phyloP scores from a whole-genome alignment of 2,329 filamentous ascomycete genomes.

The Dendryphion nanum region DNA sequence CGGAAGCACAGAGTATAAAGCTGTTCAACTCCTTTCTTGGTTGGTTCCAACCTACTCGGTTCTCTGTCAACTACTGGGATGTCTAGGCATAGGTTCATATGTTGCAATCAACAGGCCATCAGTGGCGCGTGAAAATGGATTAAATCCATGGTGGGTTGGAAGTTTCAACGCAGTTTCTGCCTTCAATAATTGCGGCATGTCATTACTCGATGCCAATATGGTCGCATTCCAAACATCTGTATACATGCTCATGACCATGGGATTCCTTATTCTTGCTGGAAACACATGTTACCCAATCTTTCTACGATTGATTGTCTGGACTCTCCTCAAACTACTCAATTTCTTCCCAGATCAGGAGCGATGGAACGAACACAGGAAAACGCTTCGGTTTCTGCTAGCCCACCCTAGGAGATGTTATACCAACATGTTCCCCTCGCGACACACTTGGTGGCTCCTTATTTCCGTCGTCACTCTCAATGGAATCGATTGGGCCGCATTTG shows the following conservation, averaged over 20 bases:
- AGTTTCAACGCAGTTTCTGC: constrained; percentile 67
- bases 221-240: constrained; percentile 53
- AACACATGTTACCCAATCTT: constrained; percentile 59
- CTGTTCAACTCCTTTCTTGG: constrained; percentile 58
- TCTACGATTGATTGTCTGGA: constrained; percentile 58
- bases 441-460: constrained; percentile 58
- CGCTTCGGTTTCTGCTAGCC: constrained; percentile 58
- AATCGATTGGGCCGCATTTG: constrained; percentile 52
- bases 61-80: constrained; percentile 59
- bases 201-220: constrained; percentile 65
- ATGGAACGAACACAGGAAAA: constrained; percentile 41
- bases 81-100: constrained; percentile 61
- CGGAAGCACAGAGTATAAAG: constrained; percentile 64
- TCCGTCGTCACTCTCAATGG: constrained; percentile 54
- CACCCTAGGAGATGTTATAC: constrained; percentile 63
- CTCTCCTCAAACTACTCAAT: constrained; percentile 48
- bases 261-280: constrained; percentile 51
- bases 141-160: constrained; percentile 67
- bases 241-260: constrained; percentile 50
- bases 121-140: constrained; percentile 53
- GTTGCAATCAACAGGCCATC: constrained; percentile 53
- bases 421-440: constrained; percentile 58
- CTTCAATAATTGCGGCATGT: constrained; percentile 73
- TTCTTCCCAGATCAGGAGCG: constrained; percentile 38
- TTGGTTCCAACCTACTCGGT: constrained; percentile 62